phyloP scores from a whole-genome alignment of 306 rosid genomes.

The Potentilla sterilis region DNA sequence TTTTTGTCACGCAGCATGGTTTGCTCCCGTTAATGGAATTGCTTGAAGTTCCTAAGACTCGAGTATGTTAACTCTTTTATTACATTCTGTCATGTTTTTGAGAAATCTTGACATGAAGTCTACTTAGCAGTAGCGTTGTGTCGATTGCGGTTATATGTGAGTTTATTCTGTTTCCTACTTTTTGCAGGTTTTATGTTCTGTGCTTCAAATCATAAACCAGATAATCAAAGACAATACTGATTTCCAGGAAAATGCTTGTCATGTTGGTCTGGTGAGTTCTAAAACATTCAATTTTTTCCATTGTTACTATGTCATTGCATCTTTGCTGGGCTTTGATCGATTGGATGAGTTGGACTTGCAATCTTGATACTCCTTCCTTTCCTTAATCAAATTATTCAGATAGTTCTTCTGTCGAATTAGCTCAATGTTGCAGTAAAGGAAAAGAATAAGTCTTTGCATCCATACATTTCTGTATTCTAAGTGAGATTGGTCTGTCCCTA shows the following conservation, averaged over 20 bases:
- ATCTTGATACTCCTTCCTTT: not conserved
- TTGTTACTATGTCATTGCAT: conserved; percentile 13
- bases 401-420: conserved; percentile 3
- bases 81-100: conserved; percentile 12
- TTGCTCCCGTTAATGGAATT: conserved; percentile 85
- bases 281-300: conserved; percentile 23
- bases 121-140: conserved; percentile 16
- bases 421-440: not conserved
- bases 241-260: conserved; percentile 96
- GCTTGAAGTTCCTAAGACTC: conserved; percentile 86
- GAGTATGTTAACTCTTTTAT: conserved; percentile 51
- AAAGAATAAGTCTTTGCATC: not conserved
- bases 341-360: conserved; percentile 12
- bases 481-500: not conserved
- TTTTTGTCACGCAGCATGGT: conserved; percentile 90
- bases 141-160: conserved; percentile 8
- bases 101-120: conserved; percentile 16
- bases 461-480: not conserved
- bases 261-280: conserved; percentile 89
- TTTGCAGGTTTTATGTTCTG: conserved; percentile 88
- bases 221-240: conserved; percentile 80
- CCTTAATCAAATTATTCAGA: conserved; percentile 5
- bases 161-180: not conserved
- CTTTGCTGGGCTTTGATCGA: conserved; percentile 3
- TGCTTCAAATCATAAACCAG: conserved; percentile 94